A percentile compares a stretch with the other conserved stretches of the same genome.
Conservation (phyloP, 1,284 basidiomycete species). For the Boletus hoseneyae region DNA sequence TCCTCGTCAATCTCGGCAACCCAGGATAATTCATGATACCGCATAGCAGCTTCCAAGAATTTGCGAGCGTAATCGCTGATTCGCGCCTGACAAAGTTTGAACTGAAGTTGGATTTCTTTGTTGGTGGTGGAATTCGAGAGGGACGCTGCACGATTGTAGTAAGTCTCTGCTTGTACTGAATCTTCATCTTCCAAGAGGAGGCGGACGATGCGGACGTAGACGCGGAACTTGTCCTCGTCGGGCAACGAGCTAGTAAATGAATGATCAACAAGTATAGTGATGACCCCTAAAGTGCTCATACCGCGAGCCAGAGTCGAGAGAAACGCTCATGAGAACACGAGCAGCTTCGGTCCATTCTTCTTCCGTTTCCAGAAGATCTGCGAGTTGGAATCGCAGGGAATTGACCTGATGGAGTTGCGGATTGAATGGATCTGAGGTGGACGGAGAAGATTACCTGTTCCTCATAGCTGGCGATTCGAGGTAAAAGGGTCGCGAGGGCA, state of each 20-base stretch:
- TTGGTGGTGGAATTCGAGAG: slow-evolving; percentile 78
- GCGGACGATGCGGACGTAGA: slow-evolving; percentile 93
- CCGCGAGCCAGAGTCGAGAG: slow-evolving; percentile 89
- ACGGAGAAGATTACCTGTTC: slow-evolving; percentile 70
- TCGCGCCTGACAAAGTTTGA: slow-evolving; percentile 88
- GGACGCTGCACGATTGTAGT: slow-evolving; percentile 93
- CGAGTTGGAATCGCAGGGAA: slow-evolving; percentile 79
- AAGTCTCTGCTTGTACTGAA: slow-evolving; percentile 91
- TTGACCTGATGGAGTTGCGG: slow-evolving; percentile 58
- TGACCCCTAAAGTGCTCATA: slow-evolving; percentile 32
- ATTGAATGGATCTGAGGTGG: slow-evolving; percentile 4
- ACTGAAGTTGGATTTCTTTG: slow-evolving; percentile 74
- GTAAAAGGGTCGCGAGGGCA: slow-evolving; percentile 69
- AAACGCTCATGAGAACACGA: slow-evolving; percentile 85
- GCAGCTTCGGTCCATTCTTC: slow-evolving; percentile 95
- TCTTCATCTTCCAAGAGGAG: slow-evolving; percentile 95
- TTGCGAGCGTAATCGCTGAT: slow-evolving; percentile 90
- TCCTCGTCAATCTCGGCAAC: slow-evolving; percentile 86
- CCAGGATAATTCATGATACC: slow-evolving; percentile 93
- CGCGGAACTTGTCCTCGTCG: slow-evolving; percentile 83
- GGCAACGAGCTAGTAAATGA: slow-evolving; percentile 52
- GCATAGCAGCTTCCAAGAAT: slow-evolving; percentile 92
- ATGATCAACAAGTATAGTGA: slow-evolving; percentile 6
- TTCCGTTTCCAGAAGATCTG: slow-evolving; percentile 83
- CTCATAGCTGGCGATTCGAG: slow-evolving; percentile 84